phyloP scores from a whole-genome alignment of 2,329 filamentous ascomycete species.

The Aureobasidium mangrovei region DNA sequence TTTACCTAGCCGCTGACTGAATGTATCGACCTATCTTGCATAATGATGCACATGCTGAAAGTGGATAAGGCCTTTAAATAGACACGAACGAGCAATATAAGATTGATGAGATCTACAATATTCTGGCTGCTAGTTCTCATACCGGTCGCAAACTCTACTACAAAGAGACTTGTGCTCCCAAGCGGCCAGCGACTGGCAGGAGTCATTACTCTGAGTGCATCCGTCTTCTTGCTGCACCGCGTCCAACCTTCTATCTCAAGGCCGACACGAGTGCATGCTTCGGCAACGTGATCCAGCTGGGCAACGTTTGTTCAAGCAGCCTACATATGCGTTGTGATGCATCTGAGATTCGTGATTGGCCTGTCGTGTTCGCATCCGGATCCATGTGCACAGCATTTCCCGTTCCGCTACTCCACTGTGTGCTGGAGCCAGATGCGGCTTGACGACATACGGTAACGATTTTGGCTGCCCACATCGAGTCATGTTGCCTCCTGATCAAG shows the following conservation, averaged over 20 bases:
- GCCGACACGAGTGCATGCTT: too few relatives aligned
- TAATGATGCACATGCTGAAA: neutral
- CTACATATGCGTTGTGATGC: neutral
- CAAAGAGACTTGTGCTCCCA: neutral
- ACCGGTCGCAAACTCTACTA: neutral
- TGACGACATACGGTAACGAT: neutral
- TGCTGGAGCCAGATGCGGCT: neutral
- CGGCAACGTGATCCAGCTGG: neutral
- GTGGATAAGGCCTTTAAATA: neutral
- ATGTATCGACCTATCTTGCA: too few relatives aligned
- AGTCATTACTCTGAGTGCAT: too few relatives aligned
- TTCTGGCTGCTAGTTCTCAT: neutral
- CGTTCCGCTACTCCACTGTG: neutral
- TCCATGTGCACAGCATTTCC: slow-evolving; percentile 2
- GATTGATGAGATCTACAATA: neutral
- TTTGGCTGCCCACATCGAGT: neutral
- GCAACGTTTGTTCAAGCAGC: neutral
- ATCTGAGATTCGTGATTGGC: neutral
- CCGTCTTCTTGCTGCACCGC: too few relatives aligned
- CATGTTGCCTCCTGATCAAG: neutral
- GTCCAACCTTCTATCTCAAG: too few relatives aligned
- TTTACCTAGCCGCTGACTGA: too few relatives aligned
- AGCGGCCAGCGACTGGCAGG: too few relatives aligned
- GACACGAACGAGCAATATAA: neutral
- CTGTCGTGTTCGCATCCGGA: neutral